Evolutionary conservation across 192 early-diverging fungal genomes (phyloP), one percentile per base, ranked within the genome.

Genomic region (Hyaloraphidium curvatum): DNA sequence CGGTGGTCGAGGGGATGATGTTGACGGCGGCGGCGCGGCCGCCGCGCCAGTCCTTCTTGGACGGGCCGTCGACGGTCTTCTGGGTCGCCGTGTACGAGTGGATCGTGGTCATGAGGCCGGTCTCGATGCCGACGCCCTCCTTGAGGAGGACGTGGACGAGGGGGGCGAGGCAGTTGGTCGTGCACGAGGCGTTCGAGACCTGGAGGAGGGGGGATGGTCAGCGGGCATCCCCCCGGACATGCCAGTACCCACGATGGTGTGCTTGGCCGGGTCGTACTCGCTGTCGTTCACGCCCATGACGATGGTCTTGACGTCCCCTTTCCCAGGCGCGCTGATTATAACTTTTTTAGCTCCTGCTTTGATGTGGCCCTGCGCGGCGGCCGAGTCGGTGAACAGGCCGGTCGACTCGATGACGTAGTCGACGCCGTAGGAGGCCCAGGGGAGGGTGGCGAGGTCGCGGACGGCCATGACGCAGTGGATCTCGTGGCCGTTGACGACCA

Each of bases 41-140:
- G 50, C 80, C 84, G 61, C 93, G 43, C 43, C 43, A 48, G 43
- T 48, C 43, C 43, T 89, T 89, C 64, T 78, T 80, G 29, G 91
- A 94, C 39, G 91, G 91, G 55, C 87, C 84, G 72, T 98, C 94
- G 56, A 98, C 94, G 43, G 91, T 96, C 87, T 98, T 98, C 69
- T 98, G 94, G 64, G 94, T 96, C 64, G 94, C 91, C 58, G 94
- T 98, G 67, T 81, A 82, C 61, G 94, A 87, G 72, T 97, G 93
- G 64, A 89, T 85, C 53, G 94, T 98, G 67, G 87, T 94, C 94
- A 98, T 98, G 52, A 98, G 72, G 63, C 82, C 94, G 75, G 95
- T 90, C 50, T 80, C 69, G 62, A 98, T 89, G 52, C 89, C 90
- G 67, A 94, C 95, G 64, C 90, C 76, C 63, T 94, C 90, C 67